Base-by-base conservation (phyloP, 2,329 filamentous ascomycete genomes). In the Neophaeococcomyces mojaviensis region DNA sequence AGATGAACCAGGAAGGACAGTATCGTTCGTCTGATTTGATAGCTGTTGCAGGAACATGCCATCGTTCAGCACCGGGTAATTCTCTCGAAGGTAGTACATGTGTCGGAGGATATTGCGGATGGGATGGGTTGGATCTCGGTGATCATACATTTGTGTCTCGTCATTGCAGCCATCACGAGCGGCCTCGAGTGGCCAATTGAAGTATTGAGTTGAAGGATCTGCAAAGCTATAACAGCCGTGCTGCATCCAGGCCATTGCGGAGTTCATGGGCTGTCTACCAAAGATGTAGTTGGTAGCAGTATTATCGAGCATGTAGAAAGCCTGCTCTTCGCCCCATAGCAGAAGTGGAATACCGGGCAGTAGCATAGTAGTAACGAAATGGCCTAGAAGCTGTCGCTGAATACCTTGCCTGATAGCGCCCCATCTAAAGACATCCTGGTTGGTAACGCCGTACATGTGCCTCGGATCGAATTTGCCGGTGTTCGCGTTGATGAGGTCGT, bases 361-460 rank as follows among this genome's bases (percentile, higher is more conserved):
- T 38, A 78, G 65, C 41, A 82, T 58, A 0, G 77, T 78, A 1
- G 75, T 77, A 36, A 82, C 69, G 54, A 78, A 81, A 13, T 75
- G 65, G 4, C 70, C 79, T 3, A 82, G 61, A 5, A 81, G 63
- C 58, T 78, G 73, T 36, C 75, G 69, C 54, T 80, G 68, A 0
- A 74, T 74, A 3, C 79, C 79, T 47, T 77, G 70, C 31, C 67
- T 64, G 19, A 82, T 65, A 8, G 76, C 70, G 7, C 78, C 78
- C 79, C 79, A 82, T 30, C 78, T 70, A 54, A 82, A 78, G 6
- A 82, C 77, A 57, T 83, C 79, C 61, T 83, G 79, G 55, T 82
- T 82, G 5, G 78, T 79, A 2, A 74, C 72, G 39, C 79, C 79
- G 55, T 75, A 82, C 70, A 82, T 73, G 57, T 82, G 79, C 1